Percentiles rank a stretch among this genome's conserved stretches.
phyloP scores from a whole-genome alignment of 2,329 filamentous ascomycete genomes.

The Nigrograna mackinnonii region DNA sequence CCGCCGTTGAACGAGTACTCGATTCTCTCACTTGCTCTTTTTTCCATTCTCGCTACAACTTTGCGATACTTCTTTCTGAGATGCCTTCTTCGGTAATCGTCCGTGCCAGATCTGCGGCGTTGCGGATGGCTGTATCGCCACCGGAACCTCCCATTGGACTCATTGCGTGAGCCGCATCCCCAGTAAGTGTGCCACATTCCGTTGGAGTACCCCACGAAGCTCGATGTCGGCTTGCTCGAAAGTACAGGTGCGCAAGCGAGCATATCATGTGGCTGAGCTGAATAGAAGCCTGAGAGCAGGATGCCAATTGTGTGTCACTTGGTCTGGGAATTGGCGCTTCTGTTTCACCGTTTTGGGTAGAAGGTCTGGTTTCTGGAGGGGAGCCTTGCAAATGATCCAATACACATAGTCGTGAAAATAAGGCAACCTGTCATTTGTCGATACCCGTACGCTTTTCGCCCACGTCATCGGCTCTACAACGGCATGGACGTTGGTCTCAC shows the following conservation, averaged over 20 bases:
- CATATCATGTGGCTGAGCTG: conserved; percentile 9
- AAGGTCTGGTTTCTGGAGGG: conserved; percentile 2
- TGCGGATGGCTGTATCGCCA: conserved; percentile 43
- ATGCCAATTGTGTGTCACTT: conserved; percentile 10
- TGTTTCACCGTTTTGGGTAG: conserved; percentile 7
- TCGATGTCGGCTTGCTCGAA: conserved; percentile 11
- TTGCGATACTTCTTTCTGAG: conserved; percentile 14
- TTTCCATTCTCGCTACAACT: conserved; percentile 23
- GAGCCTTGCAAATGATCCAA: conserved; percentile 26
- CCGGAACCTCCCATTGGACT: conserved; percentile 43
- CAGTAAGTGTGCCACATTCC: conserved; percentile 20
- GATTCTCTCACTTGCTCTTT: conserved; percentile 19
- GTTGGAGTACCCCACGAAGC: conserved; percentile 11
- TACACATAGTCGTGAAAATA: conserved; percentile 20
- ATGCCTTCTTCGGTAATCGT: conserved; percentile 16
- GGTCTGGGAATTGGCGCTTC: conserved; percentile 7
- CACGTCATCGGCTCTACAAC: conserved; percentile 12
- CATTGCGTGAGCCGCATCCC: conserved; percentile 35
- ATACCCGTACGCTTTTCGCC: conserved; percentile 47
- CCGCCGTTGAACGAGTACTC: conserved; percentile 13
- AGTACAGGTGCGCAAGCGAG: conserved; percentile 9
- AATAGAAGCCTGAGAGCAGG: conserved; percentile 9
- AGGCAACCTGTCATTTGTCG: conserved; percentile 39
- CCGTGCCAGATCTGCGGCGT: conserved; percentile 40
- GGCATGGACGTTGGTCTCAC: conserved; percentile 15